Evolutionary conservation across 108 stramenopile species (phyloP).

Genomic region (Fistulifera pelliculosa): DNA sequence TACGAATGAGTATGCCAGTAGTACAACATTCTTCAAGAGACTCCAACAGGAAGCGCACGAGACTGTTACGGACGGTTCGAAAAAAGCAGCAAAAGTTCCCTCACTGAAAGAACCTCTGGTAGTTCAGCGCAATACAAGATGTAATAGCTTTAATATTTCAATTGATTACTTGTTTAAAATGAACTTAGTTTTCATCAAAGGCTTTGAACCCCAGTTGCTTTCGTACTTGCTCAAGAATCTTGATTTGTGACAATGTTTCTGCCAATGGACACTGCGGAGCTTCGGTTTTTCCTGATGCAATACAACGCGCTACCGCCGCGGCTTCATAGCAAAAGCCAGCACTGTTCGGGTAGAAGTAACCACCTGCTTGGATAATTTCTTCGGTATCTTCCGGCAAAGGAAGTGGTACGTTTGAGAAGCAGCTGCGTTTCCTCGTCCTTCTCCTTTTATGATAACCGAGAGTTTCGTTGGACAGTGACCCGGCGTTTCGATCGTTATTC

Average conservation of each 20-base stretch:
- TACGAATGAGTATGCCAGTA: slow-evolving; percentile 78
- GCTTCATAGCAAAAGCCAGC: slow-evolving; percentile 77
- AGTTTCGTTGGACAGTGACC: slow-evolving; percentile 71
- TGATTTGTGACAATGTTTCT: slow-evolving; percentile 39
- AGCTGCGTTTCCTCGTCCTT: slow-evolving; percentile 33
- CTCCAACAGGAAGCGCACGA: slow-evolving; percentile 79
- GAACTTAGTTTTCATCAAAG: slow-evolving; percentile 17
- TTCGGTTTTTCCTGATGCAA: slow-evolving; percentile 58
- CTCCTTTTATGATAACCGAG: slow-evolving; percentile 31
- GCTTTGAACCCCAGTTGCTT: slow-evolving; percentile 45
- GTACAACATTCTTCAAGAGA: slow-evolving; percentile 82
- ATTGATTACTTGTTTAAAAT: not conserved
- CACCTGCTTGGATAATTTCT: slow-evolving; percentile 51
- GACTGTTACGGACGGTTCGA: slow-evolving; percentile 30
- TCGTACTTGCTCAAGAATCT: slow-evolving; percentile 44
- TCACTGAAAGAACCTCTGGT: too few species aligned
- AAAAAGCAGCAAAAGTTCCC: not conserved
- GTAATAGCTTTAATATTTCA: not conserved
- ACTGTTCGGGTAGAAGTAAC: slow-evolving; percentile 74
- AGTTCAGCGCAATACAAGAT: too few species aligned
- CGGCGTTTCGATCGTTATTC: slow-evolving; percentile 60
- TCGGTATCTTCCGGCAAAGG: slow-evolving; percentile 47
- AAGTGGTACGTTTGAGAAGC: slow-evolving; percentile 25
- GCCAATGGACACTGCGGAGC: slow-evolving; percentile 55
- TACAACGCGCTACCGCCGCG: slow-evolving; percentile 69